Evolutionary conservation across 2,329 filamentous ascomycete genomes (phyloP), one percentile per base, ranked within the genome.

Genomic region (Juglanconis sp.): DNA sequence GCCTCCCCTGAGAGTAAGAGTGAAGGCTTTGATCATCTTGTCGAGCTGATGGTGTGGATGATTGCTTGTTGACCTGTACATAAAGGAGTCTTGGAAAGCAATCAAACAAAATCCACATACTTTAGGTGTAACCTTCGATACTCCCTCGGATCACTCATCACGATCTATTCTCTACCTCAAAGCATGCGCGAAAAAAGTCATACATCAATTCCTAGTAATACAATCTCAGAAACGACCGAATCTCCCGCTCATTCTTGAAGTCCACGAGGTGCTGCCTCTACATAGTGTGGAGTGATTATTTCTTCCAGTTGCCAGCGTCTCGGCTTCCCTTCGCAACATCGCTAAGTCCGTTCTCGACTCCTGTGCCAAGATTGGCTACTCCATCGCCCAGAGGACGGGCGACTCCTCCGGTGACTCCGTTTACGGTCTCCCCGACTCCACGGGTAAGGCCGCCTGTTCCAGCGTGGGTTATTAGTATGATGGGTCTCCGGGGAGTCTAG

Each of bases 241-340:
- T 24, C 24, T 24, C 24, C 24, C 24, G 24, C 24, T 24, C 2
- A 24, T 24, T 24, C 24, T 24, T 24, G 24, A 24, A 24, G 24
- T 24, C 24, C 24, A 24, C 24, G 24, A 24, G 24, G 24, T 24
- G 24, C 24, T 24, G 24, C 24, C 24, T 24, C 24, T 24, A 24
- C 24, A 2, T 24, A 2, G 2, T 24, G 24, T 24, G 24, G 24
- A 24, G 24, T 24, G 24, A 9, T 57, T 36, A 63, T 56, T 61
- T 76, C 73, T 81, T 82, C 82, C 82, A 85, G 68, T 85, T 72
- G 3, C 84, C 84, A 10, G 83, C 83, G 66, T 85, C 74, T 72
- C 86, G 83, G 6, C 82, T 78, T 0, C 83, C 82, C 71, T 81
- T 78, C 13, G 79, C 78, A 2, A 85, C 75, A 51, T 71, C 73